Evolutionary conservation across 495 filamentous ascomycete species (phyloP).

Genomic region (Penicillium ucsense): DNA sequence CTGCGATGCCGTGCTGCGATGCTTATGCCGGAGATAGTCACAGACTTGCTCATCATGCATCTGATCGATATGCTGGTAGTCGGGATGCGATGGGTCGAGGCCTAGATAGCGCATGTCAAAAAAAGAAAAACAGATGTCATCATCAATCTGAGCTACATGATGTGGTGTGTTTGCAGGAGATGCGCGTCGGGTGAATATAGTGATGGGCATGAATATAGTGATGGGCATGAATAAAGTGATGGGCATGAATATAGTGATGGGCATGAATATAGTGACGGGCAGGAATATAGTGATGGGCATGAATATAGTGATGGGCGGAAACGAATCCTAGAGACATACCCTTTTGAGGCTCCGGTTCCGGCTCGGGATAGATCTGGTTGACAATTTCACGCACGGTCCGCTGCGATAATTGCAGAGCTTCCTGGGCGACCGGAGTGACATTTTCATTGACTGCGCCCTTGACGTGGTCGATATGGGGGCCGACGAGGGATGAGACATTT

Average conservation of each 20-base stretch:
- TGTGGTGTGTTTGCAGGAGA: too few relatives aligned
- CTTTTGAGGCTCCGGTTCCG: background rate
- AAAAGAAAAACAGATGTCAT: too few relatives aligned
- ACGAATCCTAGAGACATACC: background rate
- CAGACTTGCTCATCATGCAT: constrained; percentile 21
- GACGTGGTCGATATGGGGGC: background rate
- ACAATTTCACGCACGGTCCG: background rate
- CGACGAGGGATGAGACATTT: background rate
- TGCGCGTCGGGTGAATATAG: too few relatives aligned
- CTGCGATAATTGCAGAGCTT: constrained; percentile 1
- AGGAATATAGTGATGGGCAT: too few relatives aligned
- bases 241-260: too few relatives aligned
- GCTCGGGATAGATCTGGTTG: background rate
- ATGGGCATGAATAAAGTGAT: too few relatives aligned
- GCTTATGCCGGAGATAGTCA: constrained; percentile 24
- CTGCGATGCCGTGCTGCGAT: constrained; percentile 13
- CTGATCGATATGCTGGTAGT: constrained; percentile 16
- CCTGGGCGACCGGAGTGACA: constrained; percentile 1
- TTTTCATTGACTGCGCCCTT: constrained; percentile 6
- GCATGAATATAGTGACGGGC: too few relatives aligned
- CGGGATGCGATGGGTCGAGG: constrained; percentile 2
- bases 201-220: too few relatives aligned
- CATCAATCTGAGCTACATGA: too few relatives aligned
- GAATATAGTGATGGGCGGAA: background rate
- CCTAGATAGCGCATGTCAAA: background rate